These are phyloP conservation scores for Aspergillus vadensis DNA, from an alignment of 2,329 filamentous ascomycete genomes.

Conservation along the genomic window DNA sequence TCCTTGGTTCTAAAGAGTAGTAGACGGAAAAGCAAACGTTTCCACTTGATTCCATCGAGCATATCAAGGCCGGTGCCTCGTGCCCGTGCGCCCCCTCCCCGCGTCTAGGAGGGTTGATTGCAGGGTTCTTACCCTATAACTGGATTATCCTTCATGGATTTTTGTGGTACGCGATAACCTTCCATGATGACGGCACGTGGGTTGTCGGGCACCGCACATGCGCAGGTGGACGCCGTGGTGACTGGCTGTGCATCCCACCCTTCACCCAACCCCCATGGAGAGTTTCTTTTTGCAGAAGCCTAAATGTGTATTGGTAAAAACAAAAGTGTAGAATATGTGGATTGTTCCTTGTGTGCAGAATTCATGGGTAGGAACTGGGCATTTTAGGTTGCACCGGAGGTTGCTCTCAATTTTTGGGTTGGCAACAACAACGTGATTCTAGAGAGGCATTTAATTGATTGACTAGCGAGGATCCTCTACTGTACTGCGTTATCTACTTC, in stretches of 20 bases:
- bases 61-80: constrained; percentile 18
- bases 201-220: constrained; percentile 9
- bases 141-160: constrained; percentile 2
- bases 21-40: background rate
- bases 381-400: background rate
- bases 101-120: constrained; percentile 4
- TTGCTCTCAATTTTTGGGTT: background rate
- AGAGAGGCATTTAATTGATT: constrained; percentile 1
- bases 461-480: background rate
- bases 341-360: background rate
- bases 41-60: constrained; percentile 14
- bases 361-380: background rate
- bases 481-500: background rate
- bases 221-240: background rate
- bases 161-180: constrained; percentile 19
- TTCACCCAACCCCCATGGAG: background rate
- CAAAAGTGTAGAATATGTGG: background rate
- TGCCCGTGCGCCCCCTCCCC: constrained; percentile 17
- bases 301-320: background rate
- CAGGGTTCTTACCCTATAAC: constrained; percentile 10
- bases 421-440: background rate
- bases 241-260: background rate
- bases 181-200: constrained; percentile 21
- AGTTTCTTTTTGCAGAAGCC: background rate
- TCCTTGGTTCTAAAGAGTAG: constrained; percentile 1